Percentiles rank a stretch among this genome's conserved stretches.
Conservation (phyloP, 2,329 filamentous ascomycete species). For the Sarocladiaceae sp. region DNA sequence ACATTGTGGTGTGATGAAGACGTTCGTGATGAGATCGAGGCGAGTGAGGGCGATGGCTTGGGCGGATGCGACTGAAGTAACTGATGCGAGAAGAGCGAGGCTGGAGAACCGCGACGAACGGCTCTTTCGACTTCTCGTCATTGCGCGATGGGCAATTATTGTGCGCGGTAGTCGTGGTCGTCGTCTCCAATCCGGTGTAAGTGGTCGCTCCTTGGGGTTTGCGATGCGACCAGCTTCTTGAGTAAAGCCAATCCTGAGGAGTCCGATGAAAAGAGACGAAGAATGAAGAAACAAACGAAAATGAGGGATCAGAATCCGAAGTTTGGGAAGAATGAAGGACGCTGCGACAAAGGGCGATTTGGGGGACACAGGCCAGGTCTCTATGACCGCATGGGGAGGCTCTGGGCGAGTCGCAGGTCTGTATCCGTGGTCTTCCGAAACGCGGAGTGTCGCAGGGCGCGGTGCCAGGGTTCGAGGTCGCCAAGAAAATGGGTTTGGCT, state of each 20-base stretch:
- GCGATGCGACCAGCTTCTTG: no score
- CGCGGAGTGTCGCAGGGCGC: slow-evolving; percentile 5
- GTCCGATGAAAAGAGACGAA: neutral
- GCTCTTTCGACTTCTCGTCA: neutral
- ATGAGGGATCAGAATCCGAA: neutral
- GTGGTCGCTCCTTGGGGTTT: no score
- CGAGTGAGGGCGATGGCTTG: slow-evolving; percentile 24
- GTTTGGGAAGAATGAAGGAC: neutral
- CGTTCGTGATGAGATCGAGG: slow-evolving; percentile 33
- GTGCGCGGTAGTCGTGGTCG: neutral
- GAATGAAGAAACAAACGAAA: slow-evolving; percentile 5
- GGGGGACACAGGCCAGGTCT: neutral
- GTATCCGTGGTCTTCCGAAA: slow-evolving; percentile 4
- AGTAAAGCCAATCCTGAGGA: no score
- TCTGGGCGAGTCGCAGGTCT: slow-evolving; percentile 8
- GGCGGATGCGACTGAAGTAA: slow-evolving; percentile 1
- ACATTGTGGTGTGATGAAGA: slow-evolving; percentile 30
- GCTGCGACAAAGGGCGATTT: neutral
- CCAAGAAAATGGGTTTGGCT: no score
- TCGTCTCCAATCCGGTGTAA: neutral
- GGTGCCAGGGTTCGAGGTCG: neutral
- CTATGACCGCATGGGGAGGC: slow-evolving; percentile 6
- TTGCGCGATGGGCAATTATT: neutral
- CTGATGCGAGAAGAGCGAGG: slow-evolving; percentile 4
- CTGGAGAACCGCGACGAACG: neutral